Conservation (phyloP, 305 asterid genomes). For the Fraxinus latifolia region DNA sequence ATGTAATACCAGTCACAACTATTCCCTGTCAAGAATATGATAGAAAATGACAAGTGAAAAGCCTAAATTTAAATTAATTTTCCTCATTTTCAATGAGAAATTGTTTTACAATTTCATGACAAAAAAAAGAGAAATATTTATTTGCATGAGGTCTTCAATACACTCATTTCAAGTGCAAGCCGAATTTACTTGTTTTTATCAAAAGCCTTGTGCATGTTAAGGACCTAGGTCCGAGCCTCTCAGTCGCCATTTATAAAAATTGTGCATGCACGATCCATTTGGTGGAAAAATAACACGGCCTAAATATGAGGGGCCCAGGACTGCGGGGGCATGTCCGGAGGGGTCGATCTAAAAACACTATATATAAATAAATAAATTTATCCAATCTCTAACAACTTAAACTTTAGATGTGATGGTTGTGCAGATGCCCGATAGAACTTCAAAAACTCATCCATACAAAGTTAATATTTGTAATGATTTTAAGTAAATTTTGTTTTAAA, state of each 20-base stretch:
- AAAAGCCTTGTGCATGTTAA: not conserved
- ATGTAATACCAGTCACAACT: slow-evolving; percentile 72
- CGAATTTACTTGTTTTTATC: not conserved
- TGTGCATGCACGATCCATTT: no score
- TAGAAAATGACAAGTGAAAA: not conserved
- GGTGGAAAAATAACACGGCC: not conserved
- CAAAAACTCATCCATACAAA: not conserved
- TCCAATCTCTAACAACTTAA: not conserved
- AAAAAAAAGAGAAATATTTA: no score
- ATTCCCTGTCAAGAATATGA: slow-evolving; percentile 52
- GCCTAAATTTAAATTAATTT: not conserved
- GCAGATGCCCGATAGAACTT: not conserved
- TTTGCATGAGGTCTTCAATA: no score
- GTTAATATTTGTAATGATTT: not conserved
- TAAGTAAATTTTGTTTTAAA: no score
- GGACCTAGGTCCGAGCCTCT: not conserved
- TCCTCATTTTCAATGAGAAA: slow-evolving; percentile 63
- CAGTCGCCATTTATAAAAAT: no score
- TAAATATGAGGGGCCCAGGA: no score
- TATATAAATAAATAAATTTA: no score
- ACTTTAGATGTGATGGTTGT: not conserved
- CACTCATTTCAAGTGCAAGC: no score
- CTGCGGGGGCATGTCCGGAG: no score
- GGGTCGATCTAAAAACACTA: not conserved
- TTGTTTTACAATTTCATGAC: slow-evolving; percentile 7